Evolutionary conservation across 805 yeast genomes (phyloP).

Genomic region (Barnettozyma botsteinii): DNA sequence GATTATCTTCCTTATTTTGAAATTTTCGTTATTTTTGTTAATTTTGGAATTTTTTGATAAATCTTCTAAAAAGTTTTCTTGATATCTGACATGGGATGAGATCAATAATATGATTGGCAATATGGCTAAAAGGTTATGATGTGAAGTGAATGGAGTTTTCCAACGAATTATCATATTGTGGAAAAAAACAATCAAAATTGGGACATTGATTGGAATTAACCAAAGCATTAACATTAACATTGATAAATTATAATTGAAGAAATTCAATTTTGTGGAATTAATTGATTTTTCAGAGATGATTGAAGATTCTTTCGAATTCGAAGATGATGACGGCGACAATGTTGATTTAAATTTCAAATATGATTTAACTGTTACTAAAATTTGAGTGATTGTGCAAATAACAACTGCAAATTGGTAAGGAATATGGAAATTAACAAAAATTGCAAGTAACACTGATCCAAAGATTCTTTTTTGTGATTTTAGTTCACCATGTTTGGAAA

Average conservation of each 20-base stretch:
- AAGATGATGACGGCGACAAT: not conserved
- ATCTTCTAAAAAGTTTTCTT: constrained; percentile 5
- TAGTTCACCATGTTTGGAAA: not conserved
- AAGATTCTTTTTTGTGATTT: constrained; percentile 12
- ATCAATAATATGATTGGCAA: constrained; percentile 58
- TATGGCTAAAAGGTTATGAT: constrained; percentile 75
- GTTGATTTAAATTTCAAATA: constrained; percentile 2
- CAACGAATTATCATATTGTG: constrained; percentile 74
- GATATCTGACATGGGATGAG: constrained; percentile 7
- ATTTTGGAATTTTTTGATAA: constrained; percentile 24
- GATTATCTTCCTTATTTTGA: not conserved
- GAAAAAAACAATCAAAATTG: constrained; percentile 72
- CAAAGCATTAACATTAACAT: constrained; percentile 65
- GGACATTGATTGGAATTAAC: constrained; percentile 73
- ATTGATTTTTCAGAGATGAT: not conserved
- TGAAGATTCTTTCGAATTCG: constrained; percentile 9
- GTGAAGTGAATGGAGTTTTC: constrained; percentile 82
- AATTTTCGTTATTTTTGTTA: constrained; percentile 7
- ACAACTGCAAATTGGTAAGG: constrained; percentile 80
- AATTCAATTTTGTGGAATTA: constrained; percentile 20
- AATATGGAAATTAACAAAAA: constrained; percentile 51
- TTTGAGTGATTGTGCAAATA: constrained; percentile 54
- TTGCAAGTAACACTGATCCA: constrained; percentile 28
- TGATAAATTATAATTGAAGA: constrained; percentile 57
- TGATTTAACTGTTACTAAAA: constrained; percentile 41